Evolutionary conservation across 306 rosid species (phyloP).

Genomic region (Chamaecrista fasciculata): DNA sequence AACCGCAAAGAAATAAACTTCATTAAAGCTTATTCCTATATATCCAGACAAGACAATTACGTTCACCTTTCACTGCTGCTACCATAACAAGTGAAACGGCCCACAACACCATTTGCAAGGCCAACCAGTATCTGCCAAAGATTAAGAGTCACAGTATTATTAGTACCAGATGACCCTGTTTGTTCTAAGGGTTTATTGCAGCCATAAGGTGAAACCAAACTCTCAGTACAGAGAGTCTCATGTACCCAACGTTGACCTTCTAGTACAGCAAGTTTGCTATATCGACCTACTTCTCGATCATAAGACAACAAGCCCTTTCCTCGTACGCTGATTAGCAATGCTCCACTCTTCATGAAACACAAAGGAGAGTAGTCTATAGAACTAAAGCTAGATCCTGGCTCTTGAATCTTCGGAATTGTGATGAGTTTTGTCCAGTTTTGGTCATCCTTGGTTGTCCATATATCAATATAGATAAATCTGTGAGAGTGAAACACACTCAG

Average conservation of each 20-base stretch:
- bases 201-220: conserved; percentile 39
- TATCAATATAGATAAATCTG: background rate
- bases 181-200: background rate
- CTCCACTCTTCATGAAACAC: conserved; percentile 34
- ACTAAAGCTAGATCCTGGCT: background rate
- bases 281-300: conserved; percentile 17
- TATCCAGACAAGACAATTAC: no score
- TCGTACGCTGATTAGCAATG: conserved; percentile 33
- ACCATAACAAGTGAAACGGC: conserved; percentile 16
- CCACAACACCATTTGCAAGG: conserved; percentile 1
- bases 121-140: conserved; percentile 24
- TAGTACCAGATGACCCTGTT: background rate
- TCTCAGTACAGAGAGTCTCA: conserved; percentile 40
- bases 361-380: conserved; percentile 32
- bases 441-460: conserved; percentile 20
- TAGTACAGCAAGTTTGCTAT: conserved; percentile 11
- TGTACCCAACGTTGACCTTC: conserved; percentile 39
- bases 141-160: background rate
- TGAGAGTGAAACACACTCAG: conserved; percentile 15
- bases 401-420: conserved; percentile 7
- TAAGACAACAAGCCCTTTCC: conserved; percentile 37
- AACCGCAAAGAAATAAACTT: background rate
- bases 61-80: background rate
- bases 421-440: conserved; percentile 3
- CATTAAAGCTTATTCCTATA: no score